A percentile compares a stretch with the other conserved stretches of the same genome.
These are phyloP conservation scores for Colletotrichum camelliae DNA, from an alignment of 2,329 filamentous ascomycete species.

Conservation along the genomic window DNA sequence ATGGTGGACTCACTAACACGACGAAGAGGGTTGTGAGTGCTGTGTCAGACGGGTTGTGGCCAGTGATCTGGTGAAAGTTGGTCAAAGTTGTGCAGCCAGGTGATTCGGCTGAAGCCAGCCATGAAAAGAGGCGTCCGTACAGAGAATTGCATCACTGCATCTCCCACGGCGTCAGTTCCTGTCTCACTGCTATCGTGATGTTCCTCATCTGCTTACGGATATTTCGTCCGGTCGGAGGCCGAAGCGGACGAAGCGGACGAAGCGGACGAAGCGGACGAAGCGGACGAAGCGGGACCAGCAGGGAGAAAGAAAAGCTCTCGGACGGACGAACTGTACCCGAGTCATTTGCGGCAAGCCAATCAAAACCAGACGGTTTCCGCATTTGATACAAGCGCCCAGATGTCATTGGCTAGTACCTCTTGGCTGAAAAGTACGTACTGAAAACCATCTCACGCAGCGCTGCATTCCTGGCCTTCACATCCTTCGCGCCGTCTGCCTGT, in stretches of 20 bases:
- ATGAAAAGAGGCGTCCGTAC: background rate
- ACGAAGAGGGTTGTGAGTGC: background rate
- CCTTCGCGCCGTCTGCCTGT: background rate
- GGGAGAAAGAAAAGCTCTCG: background rate
- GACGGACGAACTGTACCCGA: background rate
- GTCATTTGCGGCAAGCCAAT: background rate
- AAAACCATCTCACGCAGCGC: background rate
- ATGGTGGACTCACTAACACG: background rate
- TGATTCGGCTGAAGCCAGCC: background rate
- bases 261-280: constrained; percentile 7
- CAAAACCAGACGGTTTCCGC: background rate
- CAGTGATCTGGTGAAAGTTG: background rate
- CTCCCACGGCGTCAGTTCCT: background rate
- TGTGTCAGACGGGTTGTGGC: background rate
- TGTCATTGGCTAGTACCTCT: background rate
- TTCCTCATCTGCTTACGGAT: constrained; percentile 4
- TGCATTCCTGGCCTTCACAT: background rate
- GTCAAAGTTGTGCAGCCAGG: background rate
- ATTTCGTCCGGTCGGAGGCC: constrained; percentile 13
- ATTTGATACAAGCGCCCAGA: no score
- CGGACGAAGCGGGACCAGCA: background rate
- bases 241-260: constrained; percentile 19
- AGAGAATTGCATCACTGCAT: background rate
- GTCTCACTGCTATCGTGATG: background rate
- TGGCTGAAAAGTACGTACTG: background rate